Evolutionary conservation across 345 rosid species (phyloP).

Genomic region (Excoecaria cochinchinensis): DNA sequence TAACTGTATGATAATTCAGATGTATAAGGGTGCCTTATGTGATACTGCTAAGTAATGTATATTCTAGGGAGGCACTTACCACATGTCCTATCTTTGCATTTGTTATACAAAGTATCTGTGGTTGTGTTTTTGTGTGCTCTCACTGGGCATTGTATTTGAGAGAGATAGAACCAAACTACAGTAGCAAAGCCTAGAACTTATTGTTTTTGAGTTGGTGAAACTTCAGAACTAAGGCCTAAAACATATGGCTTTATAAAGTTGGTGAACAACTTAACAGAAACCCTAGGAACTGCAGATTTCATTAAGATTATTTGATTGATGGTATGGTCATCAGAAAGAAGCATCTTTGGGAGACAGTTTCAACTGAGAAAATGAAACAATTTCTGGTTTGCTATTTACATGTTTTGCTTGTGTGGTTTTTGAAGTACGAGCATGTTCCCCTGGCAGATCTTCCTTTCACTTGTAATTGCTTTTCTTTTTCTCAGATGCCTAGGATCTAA

Average conservation of each 20-base stretch:
- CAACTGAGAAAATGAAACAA: background rate
- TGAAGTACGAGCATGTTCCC: background rate
- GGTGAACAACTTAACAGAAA: background rate
- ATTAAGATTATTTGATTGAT: background rate
- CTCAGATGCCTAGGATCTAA: background rate
- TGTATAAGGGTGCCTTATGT: background rate
- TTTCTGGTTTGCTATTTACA: background rate
- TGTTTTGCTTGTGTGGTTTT: background rate
- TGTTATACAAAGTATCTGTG: background rate
- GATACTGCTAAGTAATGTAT: background rate
- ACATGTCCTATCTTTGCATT: background rate
- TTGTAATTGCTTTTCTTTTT: background rate
- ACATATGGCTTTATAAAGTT: background rate
- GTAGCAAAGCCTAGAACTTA: background rate
- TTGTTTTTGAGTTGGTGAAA: background rate
- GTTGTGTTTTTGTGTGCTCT: background rate
- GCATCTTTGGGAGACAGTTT: background rate
- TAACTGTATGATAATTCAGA: background rate
- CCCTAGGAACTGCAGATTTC: too few relatives aligned
- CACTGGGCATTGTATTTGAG: background rate
- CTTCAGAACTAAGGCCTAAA: background rate
- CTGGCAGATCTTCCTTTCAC: background rate
- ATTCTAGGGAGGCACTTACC: background rate
- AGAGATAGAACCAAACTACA: background rate
- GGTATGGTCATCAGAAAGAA: background rate